Base-by-base conservation (phyloP, 1,139 yeast genomes). In the Yamadazyma songkhlaensis region DNA sequence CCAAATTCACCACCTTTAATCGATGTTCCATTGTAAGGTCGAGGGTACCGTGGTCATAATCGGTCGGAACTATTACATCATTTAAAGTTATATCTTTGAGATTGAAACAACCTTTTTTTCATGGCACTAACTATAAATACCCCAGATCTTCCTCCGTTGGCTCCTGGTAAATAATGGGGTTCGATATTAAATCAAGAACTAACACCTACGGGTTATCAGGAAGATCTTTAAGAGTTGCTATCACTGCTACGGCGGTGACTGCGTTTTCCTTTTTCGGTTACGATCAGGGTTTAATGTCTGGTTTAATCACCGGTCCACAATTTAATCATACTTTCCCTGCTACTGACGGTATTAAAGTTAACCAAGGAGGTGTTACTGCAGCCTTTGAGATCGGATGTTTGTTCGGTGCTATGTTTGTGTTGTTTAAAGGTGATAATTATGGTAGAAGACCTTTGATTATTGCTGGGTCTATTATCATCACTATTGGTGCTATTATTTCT, bases 281-380 rank as follows among this genome's bases (percentile, higher is more conserved):
- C 53, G 90, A 84, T 57, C 92, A 84, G 60, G 94, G 94, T 53
- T 72, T 84, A 39, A 80, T 83, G 86, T 75, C 84, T 6, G 85
- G 87, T 52, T 62, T 81, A 38, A 79, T 83, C 46, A 76, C 84
- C 15, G 84, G 84, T 38, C 63, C 62, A 0, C 74, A 78, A 47
- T 84, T 84, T 53, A 72, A 72, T 50, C 46, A 60, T 11, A 81
- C 72, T 38, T 81, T 81, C 56, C 85, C 86, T 5, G 72, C 75
- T 8, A 74, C 81, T 15, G 51, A 53, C 31, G 52, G 54, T 35
- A 55, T 40, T 24, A 44, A 44, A 6, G 73, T 74, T 35, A 63
- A 75, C 32, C 83, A 82, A 59, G 89, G 89, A 55, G 81, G 82
- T 3, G 81, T 81, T 30, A 81, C 84, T 6, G 72, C 89, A 0